Evolutionary conservation across 345 rosid species (phyloP).

Genomic region (Euphorbia peplus): DNA sequence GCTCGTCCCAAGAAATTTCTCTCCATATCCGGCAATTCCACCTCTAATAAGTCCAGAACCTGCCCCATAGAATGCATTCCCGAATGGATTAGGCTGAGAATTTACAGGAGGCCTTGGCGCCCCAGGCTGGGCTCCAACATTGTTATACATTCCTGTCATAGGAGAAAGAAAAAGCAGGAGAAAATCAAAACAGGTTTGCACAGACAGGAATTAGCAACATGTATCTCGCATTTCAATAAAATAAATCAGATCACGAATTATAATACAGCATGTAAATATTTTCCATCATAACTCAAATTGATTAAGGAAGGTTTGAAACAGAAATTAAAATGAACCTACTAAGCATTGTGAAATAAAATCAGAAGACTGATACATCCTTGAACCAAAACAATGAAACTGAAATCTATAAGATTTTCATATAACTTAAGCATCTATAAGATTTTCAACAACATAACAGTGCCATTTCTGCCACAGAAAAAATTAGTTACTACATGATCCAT

Average conservation of each 20-base stretch:
- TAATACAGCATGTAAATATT: neutral
- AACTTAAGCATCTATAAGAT: neutral
- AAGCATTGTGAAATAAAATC: neutral
- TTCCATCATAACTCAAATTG: neutral
- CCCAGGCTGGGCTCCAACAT: conserved; percentile 68
- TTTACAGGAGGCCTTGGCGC: conserved; percentile 54
- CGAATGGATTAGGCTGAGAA: conserved; percentile 83
- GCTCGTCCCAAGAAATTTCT: conserved; percentile 82
- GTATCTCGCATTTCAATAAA: neutral
- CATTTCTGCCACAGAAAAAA: neutral
- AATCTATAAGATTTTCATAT: neutral
- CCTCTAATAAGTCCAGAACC: conserved; percentile 87
- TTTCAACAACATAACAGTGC: neutral
- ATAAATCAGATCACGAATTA: neutral
- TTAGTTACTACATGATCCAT: neutral
- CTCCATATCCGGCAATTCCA: conserved; percentile 95
- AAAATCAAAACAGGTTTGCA: neutral
- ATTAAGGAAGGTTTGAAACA: neutral
- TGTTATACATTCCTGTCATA: conserved; percentile 66
- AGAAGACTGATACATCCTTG: neutral
- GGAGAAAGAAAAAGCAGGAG: neutral
- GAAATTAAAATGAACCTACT: neutral
- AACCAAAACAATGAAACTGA: neutral
- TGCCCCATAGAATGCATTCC: conserved; percentile 87
- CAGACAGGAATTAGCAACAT: neutral